Percentiles rank a stretch among this genome's conserved stretches.
phyloP scores from a whole-genome alignment of 2,329 filamentous ascomycete species.

The Daldinia sp. region DNA sequence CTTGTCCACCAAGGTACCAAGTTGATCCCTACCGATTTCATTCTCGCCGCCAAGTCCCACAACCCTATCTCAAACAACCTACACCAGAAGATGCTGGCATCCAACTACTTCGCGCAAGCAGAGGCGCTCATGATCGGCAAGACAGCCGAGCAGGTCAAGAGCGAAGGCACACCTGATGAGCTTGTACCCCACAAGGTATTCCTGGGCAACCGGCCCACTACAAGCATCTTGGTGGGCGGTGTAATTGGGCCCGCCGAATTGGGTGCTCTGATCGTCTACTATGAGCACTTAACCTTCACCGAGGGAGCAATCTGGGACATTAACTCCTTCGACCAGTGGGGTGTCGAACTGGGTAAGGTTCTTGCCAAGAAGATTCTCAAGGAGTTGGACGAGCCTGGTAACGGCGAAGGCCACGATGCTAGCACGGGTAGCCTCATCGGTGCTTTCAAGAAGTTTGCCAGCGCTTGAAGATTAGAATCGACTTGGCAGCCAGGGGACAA shows the following conservation, averaged over 20 bases:
- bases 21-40: constrained; percentile 98
- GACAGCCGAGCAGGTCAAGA: constrained; percentile 81
- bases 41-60: constrained; percentile 94
- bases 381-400: constrained; percentile 85
- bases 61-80: constrained; percentile 93
- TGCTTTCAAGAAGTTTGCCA: constrained; percentile 84
- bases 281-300: constrained; percentile 98
- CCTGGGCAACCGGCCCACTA: constrained; percentile 96
- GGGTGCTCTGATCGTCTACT: constrained; percentile 96
- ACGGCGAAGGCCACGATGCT: constrained; percentile 80
- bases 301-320: constrained; percentile 99
- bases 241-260: constrained; percentile 95
- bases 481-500: constrained; percentile 10
- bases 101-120: constrained; percentile 90
- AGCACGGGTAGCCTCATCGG: constrained; percentile 91
- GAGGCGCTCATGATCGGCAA: constrained; percentile 94
- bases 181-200: constrained; percentile 99
- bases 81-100: constrained; percentile 96
- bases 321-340: constrained; percentile 99
- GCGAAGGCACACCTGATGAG: constrained; percentile 77
- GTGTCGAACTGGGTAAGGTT: constrained; percentile 96
- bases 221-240: constrained; percentile 88
- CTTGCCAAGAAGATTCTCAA: constrained; percentile 90
- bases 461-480: constrained; percentile 57
- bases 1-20: constrained; percentile 99